Base-by-base conservation (phyloP, 495 filamentous ascomycete genomes). In the Extremus antarcticus region DNA sequence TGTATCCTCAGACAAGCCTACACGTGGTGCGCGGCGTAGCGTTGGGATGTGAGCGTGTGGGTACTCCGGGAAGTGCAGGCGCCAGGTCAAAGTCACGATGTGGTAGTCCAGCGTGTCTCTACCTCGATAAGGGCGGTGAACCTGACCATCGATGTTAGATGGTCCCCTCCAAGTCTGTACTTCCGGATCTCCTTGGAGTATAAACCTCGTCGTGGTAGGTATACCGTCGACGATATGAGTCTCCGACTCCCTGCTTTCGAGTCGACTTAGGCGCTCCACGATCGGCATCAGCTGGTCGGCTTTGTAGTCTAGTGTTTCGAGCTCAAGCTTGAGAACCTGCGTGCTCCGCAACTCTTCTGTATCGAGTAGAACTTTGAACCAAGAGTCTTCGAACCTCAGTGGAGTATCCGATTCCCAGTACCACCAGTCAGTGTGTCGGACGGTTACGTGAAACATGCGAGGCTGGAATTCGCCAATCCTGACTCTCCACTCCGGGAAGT, bases 351-450 rank as follows among this genome's bases (percentile, higher is more conserved):
- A 53, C 40, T 60, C 57, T 2, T 53, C 51, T 3, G 47, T 40
- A 29, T 60, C 43, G 11, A 60, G 57, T 17, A 60, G 11, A n/a
- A 39, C 32, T 25, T 50, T 0, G 40, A 63, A 41, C 65, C 53
- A 38, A 48, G 51, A 10, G 49, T 57, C 51, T 40, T 64, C 46
- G 0, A 71, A 47, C 13, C 35, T 22, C n/a, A 70, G 45, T 0
- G 59, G 49, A 8, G 25, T 50, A 8, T 59, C 59, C 17, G 38
- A 25, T 54, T 69, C 68, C 67, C 67, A 67, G 29, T 40, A 62
- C 58, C 61, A 68, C 67, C 68, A 71, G 50, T 71, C 68, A 9
- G 62, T 64, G 43, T 69, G 62, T 1, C 68, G 53, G 24, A 71
- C 11, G 3, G 68, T 70, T 17, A 71, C 54, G 23, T 51, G 65